phyloP scores from a whole-genome alignment of 257 asterid species.

The Ocimum tenuiflorum region DNA sequence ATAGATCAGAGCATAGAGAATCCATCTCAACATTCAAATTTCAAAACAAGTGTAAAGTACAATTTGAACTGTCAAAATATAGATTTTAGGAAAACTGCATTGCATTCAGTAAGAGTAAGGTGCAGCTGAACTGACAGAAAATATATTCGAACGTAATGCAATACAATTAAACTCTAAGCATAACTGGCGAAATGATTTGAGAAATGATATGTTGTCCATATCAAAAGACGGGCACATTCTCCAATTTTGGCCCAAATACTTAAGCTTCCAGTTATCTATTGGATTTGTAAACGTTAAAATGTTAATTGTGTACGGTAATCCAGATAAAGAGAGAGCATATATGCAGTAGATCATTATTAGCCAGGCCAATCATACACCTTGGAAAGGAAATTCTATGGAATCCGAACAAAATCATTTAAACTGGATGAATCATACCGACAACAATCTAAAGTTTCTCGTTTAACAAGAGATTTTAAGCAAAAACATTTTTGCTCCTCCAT shows the following conservation, averaged over 20 bases:
- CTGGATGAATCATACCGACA: neutral
- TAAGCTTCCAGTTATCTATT: neutral
- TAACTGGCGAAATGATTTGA: neutral
- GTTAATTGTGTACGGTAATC: neutral
- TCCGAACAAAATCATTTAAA: neutral
- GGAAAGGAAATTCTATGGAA: neutral
- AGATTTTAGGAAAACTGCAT: neutral
- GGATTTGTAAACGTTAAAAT: neutral
- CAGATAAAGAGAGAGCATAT: neutral
- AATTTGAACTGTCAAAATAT: neutral
- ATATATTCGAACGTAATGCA: too few relatives aligned
- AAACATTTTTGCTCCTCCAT: neutral
- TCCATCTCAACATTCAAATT: neutral
- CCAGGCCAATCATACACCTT: neutral
- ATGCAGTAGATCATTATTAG: neutral
- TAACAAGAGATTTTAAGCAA: neutral
- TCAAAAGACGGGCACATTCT: neutral
- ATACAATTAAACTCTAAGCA: neutral
- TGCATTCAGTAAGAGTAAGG: too few relatives aligned
- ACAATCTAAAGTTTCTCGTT: neutral
- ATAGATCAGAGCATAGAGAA: neutral
- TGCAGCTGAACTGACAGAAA: too few relatives aligned
- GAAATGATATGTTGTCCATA: neutral
- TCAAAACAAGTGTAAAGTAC: neutral
- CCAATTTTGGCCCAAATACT: neutral